These are phyloP conservation scores for Corylus heterophylla DNA, from an alignment of 306 rosid species.

Conservation along the genomic window DNA sequence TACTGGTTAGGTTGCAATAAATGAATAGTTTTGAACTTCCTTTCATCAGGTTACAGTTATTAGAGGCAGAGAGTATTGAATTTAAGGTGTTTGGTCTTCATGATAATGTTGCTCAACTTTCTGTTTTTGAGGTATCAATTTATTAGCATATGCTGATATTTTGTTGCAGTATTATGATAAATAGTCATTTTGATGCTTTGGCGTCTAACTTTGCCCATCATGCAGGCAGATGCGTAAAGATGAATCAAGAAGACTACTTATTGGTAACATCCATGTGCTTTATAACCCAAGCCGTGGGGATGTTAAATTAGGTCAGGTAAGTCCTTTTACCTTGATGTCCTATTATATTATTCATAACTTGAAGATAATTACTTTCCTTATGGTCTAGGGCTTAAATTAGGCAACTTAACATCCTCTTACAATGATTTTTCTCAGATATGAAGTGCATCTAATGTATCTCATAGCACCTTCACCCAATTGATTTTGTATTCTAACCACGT, in stretches of 20 bases:
- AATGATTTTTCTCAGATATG: background rate
- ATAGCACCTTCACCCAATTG: background rate
- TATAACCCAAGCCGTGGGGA: conserved; percentile 87
- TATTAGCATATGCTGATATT: conserved; percentile 19
- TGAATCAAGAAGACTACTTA: conserved; percentile 61
- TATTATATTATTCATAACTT: background rate
- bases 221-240: conserved; percentile 82
- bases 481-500: background rate
- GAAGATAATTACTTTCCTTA: background rate
- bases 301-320: conserved; percentile 87
- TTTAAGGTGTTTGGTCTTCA: conserved; percentile 76
- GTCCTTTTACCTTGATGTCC: conserved; percentile 17
- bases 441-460: background rate
- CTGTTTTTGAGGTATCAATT: conserved; percentile 72
- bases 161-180: conserved; percentile 5
- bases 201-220: conserved; percentile 53
- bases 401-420: background rate
- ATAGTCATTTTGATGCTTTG: conserved; percentile 23
- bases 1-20: conserved; percentile 24
- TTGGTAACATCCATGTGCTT: conserved; percentile 87
- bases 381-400: background rate
- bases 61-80: conserved; percentile 66
- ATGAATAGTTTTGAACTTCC: conserved; percentile 14
- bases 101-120: conserved; percentile 88
- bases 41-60: conserved; percentile 56